A percentile compares a stretch with the other conserved stretches of the same genome.
These are phyloP conservation scores for Allomyces javanicus DNA, from an alignment of 192 early-diverging fungal species.

Conservation along the genomic window DNA sequence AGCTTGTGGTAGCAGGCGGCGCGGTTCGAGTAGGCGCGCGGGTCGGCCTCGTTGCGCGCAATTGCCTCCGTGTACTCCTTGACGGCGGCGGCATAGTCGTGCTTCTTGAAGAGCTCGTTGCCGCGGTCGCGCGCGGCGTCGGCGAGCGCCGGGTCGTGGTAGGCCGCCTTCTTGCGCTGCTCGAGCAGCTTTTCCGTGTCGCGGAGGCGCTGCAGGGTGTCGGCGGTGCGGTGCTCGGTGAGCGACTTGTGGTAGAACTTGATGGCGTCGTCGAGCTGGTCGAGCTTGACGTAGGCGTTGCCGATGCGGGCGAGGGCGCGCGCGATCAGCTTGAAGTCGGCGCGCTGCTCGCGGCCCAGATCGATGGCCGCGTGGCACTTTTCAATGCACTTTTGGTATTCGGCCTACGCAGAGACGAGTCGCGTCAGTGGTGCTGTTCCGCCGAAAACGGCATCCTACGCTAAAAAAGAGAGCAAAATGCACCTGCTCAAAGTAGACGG, in stretches of 20 bases:
- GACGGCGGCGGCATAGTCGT: constrained; percentile 66
- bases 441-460: not conserved
- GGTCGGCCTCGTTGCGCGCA: constrained; percentile 80
- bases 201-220: constrained; percentile 72
- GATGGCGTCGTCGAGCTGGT: constrained; percentile 69
- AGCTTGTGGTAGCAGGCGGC: constrained; percentile 90
- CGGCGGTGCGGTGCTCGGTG: constrained; percentile 84
- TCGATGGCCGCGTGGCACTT: constrained; percentile 81
- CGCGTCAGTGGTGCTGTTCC: constrained; percentile 4
- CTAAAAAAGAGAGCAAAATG: not conserved
- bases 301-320: constrained; percentile 77
- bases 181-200: constrained; percentile 65
- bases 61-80: constrained; percentile 89
- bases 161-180: constrained; percentile 62
- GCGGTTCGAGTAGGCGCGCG: constrained; percentile 85
- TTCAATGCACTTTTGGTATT: constrained; percentile 83
- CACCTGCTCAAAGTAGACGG: constrained; percentile 14
- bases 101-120: constrained; percentile 82
- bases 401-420: constrained; percentile 89
- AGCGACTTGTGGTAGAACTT: constrained; percentile 81
- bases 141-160: constrained; percentile 58
- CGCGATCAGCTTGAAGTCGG: constrained; percentile 88
- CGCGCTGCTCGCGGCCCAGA: constrained; percentile 66
- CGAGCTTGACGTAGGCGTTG: constrained; percentile 61
- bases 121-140: constrained; percentile 84